Base-by-base conservation (phyloP, 768 basidiomycete species). In the Sarcomyxa edulis region DNA sequence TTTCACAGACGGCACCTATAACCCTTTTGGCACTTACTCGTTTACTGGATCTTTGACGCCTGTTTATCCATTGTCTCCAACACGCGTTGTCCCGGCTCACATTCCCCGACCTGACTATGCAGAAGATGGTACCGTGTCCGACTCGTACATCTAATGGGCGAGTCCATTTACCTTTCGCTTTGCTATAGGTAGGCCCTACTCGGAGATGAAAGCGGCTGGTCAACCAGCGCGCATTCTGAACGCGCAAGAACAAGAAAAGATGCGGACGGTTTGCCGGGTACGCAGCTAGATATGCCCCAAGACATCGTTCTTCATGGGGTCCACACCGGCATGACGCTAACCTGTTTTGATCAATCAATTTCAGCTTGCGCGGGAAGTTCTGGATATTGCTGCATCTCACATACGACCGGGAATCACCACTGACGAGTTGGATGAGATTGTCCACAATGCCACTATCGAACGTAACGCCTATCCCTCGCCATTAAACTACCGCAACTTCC, bases 381-480 rank as follows among this genome's bases (percentile, higher is more conserved):
- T 99, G 15, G 94, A 98, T 58, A 71, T 89, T 40, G 84, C 89
- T 12, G 95, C 94, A 1, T 77, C 93, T 0, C 76, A 81, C 52
- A 68, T 98, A 44, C 70, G 74, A 29, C 89, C 93, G n/a, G 96
- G 95, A 24, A 76, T 96, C 26, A 96, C 95, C 8, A 97, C 96
- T 2, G 93, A 98, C 54, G 90, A 93, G 55, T 72, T 99, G 19
- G 96, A 99, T 61, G 80, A 78, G 41, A 81, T 97, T 47, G 92
- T 95, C 10, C 96, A 99, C 63, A 77, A 89, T 47, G 96, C 87
- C 12, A 85, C 72, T 47, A 82, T 98, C 47, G 84, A 94, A 63
- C 73, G 94, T 36, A 81, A 90, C 48, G 78, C 89, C 16, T 99
- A 99, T 62, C 96, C 96, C 1, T 93, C 89, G 19, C 89, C 96